Conservation (phyloP, 2,329 filamentous ascomycete species). For the Diaporthe vexans region DNA sequence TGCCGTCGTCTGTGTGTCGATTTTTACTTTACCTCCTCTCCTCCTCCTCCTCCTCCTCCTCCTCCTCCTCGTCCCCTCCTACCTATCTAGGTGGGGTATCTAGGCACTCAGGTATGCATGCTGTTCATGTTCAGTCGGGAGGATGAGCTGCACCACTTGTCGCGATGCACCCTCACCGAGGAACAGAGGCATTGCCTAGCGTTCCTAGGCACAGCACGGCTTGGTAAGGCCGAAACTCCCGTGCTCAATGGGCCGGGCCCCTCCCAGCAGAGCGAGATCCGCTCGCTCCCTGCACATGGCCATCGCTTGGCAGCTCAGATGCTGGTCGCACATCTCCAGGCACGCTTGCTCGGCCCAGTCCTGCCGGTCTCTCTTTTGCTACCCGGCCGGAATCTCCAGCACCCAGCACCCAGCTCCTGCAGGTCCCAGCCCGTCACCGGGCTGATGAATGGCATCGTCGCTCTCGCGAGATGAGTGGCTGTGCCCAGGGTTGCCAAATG, state of each 20-base stretch:
- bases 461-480: slow-evolving; percentile 14
- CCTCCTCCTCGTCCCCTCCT: no score
- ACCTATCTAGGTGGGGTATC: no score
- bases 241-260: slow-evolving; percentile 9
- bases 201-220: not conserved
- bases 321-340: slow-evolving; percentile 19
- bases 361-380: slow-evolving; percentile 14
- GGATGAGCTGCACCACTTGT: not conserved
- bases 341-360: slow-evolving; percentile 26
- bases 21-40: not conserved
- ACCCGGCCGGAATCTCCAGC: slow-evolving; percentile 2
- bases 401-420: slow-evolving; percentile 20
- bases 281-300: not conserved
- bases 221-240: slow-evolving; percentile 26
- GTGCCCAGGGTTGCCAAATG: not conserved
- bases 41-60: not conserved
- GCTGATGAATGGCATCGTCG: not conserved
- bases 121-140: no score
- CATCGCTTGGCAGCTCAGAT: not conserved
- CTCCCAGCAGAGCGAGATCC: slow-evolving; percentile 9
- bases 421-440: slow-evolving; percentile 4
- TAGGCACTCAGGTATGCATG: not conserved
- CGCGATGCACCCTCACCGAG: slow-evolving; percentile 14
- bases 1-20: slow-evolving; percentile 8
- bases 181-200: not conserved